phyloP scores from a whole-genome alignment of 177 flowering plant genomes.

The Vitis hybrid region DNA sequence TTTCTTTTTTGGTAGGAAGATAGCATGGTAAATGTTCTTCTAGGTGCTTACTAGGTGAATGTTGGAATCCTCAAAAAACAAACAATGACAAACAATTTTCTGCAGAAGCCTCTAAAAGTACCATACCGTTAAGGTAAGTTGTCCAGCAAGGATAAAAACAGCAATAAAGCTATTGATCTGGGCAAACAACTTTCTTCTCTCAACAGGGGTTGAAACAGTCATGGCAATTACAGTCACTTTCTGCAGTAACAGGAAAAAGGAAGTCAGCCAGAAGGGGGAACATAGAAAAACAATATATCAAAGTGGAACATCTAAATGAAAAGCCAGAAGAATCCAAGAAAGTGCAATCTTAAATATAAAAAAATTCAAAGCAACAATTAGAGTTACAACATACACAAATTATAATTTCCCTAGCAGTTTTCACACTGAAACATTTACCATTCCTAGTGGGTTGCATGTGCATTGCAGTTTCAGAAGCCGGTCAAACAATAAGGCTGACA shows the following conservation, averaged over 20 bases:
- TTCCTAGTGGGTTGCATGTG: too few species aligned
- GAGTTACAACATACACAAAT: too few species aligned
- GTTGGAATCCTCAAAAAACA: neutral
- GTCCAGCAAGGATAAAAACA: constrained; percentile 84
- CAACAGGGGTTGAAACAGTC: constrained; percentile 68
- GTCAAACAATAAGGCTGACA: too few species aligned
- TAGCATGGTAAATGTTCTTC: neutral
- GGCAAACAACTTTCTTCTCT: constrained; percentile 84
- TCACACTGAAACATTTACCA: too few species aligned
- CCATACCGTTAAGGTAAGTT: constrained; percentile 83
- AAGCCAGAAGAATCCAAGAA: constrained; percentile 1
- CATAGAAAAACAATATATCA: neutral
- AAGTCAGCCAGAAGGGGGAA: neutral
- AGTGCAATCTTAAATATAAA: too few species aligned
- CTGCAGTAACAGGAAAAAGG: constrained; percentile 40
- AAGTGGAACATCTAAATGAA: neutral
- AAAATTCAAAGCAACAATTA: neutral
- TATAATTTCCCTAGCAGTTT: too few species aligned
- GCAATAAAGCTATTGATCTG: constrained; percentile 96
- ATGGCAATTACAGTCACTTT: constrained; percentile 86
- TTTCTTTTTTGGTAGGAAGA: too few species aligned
- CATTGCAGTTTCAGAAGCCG: too few species aligned
- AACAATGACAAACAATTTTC: neutral
- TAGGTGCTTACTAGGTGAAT: too few species aligned
- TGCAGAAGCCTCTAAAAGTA: constrained; percentile 1